Conservation (phyloP, 495 filamentous ascomycete species). For the Zalerion maritima region DNA sequence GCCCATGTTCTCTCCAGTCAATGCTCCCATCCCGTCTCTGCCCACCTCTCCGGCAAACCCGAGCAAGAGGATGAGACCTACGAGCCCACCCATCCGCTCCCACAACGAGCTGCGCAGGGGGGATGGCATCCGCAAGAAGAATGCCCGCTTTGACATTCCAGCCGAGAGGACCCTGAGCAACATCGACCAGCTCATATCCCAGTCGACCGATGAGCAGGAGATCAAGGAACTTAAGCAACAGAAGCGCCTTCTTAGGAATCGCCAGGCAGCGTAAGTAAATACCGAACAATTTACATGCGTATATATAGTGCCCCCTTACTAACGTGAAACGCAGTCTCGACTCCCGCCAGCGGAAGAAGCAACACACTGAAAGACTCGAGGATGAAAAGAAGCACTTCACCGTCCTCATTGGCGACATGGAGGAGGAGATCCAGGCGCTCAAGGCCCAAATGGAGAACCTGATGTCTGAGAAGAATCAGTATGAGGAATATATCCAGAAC, state of each 20-base stretch:
- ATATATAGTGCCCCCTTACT: conserved; percentile 18
- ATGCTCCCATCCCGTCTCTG: conserved; percentile 26
- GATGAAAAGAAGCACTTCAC: conserved; percentile 90
- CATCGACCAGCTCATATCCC: conserved; percentile 84
- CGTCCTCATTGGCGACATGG: conserved; percentile 55
- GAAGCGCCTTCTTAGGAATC: conserved; percentile 86
- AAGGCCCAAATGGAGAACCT: conserved; percentile 54
- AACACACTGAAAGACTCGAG: conserved; percentile 92
- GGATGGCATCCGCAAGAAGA: conserved; percentile 98
- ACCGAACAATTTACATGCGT: conserved; percentile 10
- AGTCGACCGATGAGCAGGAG: conserved; percentile 80
- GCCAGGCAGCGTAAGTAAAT: conserved; percentile 79
- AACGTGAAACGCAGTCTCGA: conserved; percentile 54
- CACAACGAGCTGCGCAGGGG: conserved; percentile 68
- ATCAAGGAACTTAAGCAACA: conserved; percentile 98
- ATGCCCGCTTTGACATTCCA: conserved; percentile 95
- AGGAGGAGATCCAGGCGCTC: conserved; percentile 61
- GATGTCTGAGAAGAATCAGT: conserved; percentile 50
- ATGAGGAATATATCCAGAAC: conserved; percentile 58
- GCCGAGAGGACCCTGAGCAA: conserved; percentile 84
- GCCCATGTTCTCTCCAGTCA: conserved; percentile 35
- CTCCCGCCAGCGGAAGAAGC: conserved; percentile 96
- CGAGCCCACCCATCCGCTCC: conserved; percentile 61
- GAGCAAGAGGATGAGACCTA: conserved; percentile 52
- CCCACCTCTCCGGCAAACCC: conserved; percentile 39